A percentile compares a stretch with the other conserved stretches of the same genome.
phyloP scores from a whole-genome alignment of 1,139 yeast genomes.

The Debaryomyces nepalensis region DNA sequence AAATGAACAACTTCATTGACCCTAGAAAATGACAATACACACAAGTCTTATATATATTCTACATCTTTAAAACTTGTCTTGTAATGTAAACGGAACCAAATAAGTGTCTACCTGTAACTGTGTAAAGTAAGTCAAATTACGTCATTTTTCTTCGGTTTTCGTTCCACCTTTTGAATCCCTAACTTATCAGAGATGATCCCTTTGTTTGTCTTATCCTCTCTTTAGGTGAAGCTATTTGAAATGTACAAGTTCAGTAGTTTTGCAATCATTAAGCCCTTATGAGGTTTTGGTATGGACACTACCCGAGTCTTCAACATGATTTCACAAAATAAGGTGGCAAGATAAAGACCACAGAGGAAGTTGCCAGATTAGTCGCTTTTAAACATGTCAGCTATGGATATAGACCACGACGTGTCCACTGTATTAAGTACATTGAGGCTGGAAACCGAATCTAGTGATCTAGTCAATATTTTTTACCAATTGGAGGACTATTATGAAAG shows the following conservation, averaged over 20 bases:
- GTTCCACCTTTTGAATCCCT: too few relatives aligned
- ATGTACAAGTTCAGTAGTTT: not conserved
- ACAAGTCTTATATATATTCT: too few relatives aligned
- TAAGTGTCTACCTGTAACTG: too few relatives aligned
- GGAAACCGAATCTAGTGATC: conserved; percentile 67
- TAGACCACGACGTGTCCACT: conserved; percentile 58
- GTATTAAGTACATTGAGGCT: conserved; percentile 71
- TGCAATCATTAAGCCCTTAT: conserved; percentile 3
- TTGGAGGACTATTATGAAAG: conserved; percentile 89
- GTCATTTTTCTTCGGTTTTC: too few relatives aligned
- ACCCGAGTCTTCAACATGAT: not conserved
- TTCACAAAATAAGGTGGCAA: conserved; percentile 13
- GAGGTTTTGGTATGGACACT: conserved; percentile 9
- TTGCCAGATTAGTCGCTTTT: not conserved
- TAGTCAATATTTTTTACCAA: conserved; percentile 66
- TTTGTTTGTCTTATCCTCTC: too few relatives aligned
- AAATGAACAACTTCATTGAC: too few relatives aligned
- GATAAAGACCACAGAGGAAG: conserved; percentile 1
- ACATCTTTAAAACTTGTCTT: too few relatives aligned
- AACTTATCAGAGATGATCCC: too few relatives aligned
- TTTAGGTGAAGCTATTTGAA: too few relatives aligned
- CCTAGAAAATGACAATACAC: too few relatives aligned
- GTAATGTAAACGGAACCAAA: too few relatives aligned
- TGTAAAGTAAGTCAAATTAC: too few relatives aligned
- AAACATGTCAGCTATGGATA: conserved; percentile 35